phyloP scores from a whole-genome alignment of 2,329 filamentous ascomycete genomes.

The Nannizziopsis barbatae region DNA sequence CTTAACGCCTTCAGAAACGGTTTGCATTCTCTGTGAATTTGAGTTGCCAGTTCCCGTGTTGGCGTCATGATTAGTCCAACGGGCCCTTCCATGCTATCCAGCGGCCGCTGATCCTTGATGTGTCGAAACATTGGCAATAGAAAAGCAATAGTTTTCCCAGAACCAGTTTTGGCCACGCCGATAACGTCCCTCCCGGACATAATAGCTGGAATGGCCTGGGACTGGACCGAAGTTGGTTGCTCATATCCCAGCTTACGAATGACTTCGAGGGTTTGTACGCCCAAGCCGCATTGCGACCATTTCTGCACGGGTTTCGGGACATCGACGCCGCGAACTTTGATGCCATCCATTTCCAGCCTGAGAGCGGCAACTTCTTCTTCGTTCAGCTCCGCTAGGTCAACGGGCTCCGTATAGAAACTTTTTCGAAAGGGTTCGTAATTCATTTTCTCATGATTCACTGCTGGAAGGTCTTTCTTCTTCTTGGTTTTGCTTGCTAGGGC shows the following conservation, averaged over 20 bases:
- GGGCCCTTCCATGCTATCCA: constrained; percentile 76
- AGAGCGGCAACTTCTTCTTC: constrained; percentile 73
- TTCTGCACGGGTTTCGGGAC: constrained; percentile 90
- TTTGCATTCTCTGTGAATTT: constrained; percentile 90
- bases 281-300: constrained; percentile 90
- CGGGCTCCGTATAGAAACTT: constrained; percentile 86
- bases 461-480: constrained; percentile 94
- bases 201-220: constrained; percentile 85
- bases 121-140: constrained; percentile 94
- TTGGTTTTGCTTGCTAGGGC: constrained; percentile 53
- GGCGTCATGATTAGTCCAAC: constrained; percentile 85
- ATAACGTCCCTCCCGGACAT: constrained; percentile 96
- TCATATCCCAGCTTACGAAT: constrained; percentile 73
- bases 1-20: constrained; percentile 82
- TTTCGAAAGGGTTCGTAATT: constrained; percentile 79
- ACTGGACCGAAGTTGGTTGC: constrained; percentile 83
- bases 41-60: constrained; percentile 82
- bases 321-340: constrained; percentile 81
- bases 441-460: constrained; percentile 74
- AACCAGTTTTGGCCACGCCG: constrained; percentile 93
- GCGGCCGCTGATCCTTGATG: constrained; percentile 79
- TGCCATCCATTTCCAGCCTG: constrained; percentile 80
- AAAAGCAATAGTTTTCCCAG: constrained; percentile 94
- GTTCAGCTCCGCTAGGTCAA: constrained; percentile 69
- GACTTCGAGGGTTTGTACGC: constrained; percentile 75